Conservation (phyloP, 805 yeast genomes). For the Wickerhamiella siamensis region DNA sequence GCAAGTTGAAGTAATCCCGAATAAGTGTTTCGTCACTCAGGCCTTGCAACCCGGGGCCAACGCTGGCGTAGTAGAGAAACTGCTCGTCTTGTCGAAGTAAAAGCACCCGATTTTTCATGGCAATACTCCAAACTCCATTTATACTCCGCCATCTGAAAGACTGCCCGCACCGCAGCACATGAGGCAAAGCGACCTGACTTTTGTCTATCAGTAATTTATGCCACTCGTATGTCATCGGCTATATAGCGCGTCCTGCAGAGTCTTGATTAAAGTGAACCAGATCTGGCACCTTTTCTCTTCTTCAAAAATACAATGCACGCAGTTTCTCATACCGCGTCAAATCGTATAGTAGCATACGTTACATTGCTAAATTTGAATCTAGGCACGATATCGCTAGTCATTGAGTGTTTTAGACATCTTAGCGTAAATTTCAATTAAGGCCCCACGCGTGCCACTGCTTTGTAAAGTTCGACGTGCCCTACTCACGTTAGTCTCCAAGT, state of each 20-base stretch:
- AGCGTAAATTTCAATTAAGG: background rate
- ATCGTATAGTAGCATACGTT: too few relatives aligned
- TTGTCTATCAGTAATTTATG: conserved; percentile 13
- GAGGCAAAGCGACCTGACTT: conserved; percentile 41
- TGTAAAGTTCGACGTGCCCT: background rate
- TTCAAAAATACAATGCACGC: too few relatives aligned
- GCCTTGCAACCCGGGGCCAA: conserved; percentile 21
- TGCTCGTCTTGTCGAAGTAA: conserved; percentile 46
- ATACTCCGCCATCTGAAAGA: conserved; percentile 61
- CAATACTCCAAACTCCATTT: conserved; percentile 38
- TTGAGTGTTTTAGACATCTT: too few relatives aligned
- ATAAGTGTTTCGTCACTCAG: conserved; percentile 29
- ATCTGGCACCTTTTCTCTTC: too few relatives aligned
- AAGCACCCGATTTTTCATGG: conserved; percentile 44
- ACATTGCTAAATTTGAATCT: too few relatives aligned
- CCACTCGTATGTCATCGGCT: conserved; percentile 13
- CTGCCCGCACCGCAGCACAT: conserved; percentile 73
- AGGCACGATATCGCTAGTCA: too few relatives aligned
- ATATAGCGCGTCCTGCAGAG: too few relatives aligned
- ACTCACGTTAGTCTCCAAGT: background rate
- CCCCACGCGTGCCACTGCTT: background rate
- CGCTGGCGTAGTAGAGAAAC: conserved; percentile 37
- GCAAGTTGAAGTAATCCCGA: conserved; percentile 55
- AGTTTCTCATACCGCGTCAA: background rate
- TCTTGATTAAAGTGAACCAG: too few relatives aligned